Evolutionary conservation across 2,329 filamentous ascomycete species (phyloP), one percentile per base, ranked within the genome.

Genomic region (Fusarium mundagurra): DNA sequence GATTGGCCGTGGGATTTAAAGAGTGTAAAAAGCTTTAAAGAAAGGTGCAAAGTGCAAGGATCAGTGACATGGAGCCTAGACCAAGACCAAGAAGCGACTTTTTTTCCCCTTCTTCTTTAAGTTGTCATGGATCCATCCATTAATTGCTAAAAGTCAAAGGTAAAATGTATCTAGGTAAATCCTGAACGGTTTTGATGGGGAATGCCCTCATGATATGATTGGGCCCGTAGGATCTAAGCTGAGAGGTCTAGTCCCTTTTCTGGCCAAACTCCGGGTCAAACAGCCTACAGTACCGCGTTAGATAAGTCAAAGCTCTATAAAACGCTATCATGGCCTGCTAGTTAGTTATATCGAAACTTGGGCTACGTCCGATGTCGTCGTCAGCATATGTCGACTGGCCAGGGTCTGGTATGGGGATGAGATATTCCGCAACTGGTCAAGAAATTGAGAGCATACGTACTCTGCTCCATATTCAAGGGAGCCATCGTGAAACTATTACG

Each of bases 401-500:
- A 60, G 47, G 67, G 67, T 70, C 47, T 34, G 17, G 24, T 44
- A 71, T 66, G 41, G 61, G 39, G 66, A 65, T 38, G 53, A 31
- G 33, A n/a, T 59, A 60, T 38, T 43, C 51, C 59, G 39, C 51
- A 66, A 34, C 43, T 54, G 43, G 17, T 58, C 47, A 64, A 53
- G 43, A 51, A 34, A 34, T n/a, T 47, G 27, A 66, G 36, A n/a
- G 67, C 67, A 53, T 71, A 70, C 67, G 67, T 70, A 66, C 45
- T 66, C 47, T 44, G 53, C 60, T 53, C 67, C 67, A 71, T 70
- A 70, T 38, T 22, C n/a, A 34, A 66, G 41, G 36, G 67, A 64
- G 51, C 41, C 41, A 10, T 65, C 53, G 53, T 70, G 67, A 71
- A 66, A 71, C 67, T 70, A 70, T 70, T 70, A 70, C 67, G 67